These are phyloP conservation scores for Saturnispora sanitii DNA, from an alignment of 805 yeast genomes.

Conservation along the genomic window DNA sequence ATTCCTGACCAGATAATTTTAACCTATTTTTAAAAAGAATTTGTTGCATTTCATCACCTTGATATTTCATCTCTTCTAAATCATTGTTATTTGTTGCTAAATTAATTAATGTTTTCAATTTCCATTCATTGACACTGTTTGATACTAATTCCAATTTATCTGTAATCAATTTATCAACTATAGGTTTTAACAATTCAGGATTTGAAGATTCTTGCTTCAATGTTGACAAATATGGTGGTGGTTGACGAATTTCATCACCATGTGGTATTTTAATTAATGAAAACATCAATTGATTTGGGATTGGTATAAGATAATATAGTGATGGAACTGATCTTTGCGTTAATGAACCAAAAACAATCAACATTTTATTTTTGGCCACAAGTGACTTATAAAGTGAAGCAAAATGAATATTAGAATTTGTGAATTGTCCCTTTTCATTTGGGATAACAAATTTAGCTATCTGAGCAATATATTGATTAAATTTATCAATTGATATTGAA, in stretches of 20 bases:
- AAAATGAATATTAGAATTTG: slow-evolving; percentile 59
- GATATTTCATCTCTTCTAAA: slow-evolving; percentile 9
- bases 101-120: slow-evolving; percentile 55
- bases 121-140: slow-evolving; percentile 42
- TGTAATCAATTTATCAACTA: slow-evolving; percentile 18
- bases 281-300: slow-evolving; percentile 59
- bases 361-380: slow-evolving; percentile 41
- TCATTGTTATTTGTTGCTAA: slow-evolving; percentile 13
- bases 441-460: slow-evolving; percentile 61
- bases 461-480: slow-evolving; percentile 42
- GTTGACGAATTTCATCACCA: slow-evolving; percentile 60
- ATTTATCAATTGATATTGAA: slow-evolving; percentile 40
- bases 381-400: slow-evolving; percentile 58
- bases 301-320: slow-evolving; percentile 52
- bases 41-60: slow-evolving; percentile 17
- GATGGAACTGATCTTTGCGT: slow-evolving; percentile 45
- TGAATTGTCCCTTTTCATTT: slow-evolving; percentile 41
- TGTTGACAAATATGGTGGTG: slow-evolving; percentile 35
- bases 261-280: slow-evolving; percentile 61
- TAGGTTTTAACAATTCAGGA: slow-evolving; percentile 16
- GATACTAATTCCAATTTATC: slow-evolving; percentile 22
- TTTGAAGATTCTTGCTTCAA: slow-evolving; percentile 12
- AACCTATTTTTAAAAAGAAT: too few relatives aligned
- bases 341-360: slow-evolving; percentile 63
- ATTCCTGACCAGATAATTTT: too few relatives aligned